Base-by-base conservation (phyloP, 2,329 filamentous ascomycete genomes). In the Sporothrix pseudoabietina region DNA sequence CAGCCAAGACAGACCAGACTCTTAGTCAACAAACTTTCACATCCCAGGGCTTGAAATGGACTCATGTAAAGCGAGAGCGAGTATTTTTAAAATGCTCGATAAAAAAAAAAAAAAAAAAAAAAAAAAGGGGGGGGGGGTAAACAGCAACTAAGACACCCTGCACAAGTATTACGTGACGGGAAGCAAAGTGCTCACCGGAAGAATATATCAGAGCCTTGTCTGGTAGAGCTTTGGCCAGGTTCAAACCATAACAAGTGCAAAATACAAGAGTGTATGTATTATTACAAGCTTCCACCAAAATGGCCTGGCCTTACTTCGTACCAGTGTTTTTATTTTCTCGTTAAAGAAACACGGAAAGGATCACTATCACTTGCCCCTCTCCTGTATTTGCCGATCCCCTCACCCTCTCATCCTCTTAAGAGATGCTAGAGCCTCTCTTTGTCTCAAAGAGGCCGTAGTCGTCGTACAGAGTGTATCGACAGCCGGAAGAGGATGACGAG, bases 351-450 rank as follows among this genome's bases (percentile, higher is more conserved):
- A 61, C 57, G 30, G 57, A 61, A n/a, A 61, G 16, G 57, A 44
- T 44, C 59, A 26, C 19, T 4, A 7, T n/a, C n/a, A 30, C 32
- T 61, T 65, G 39, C 39, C 10, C 10, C 7, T 65, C 61, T 65
- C 61, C 61, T 65, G 39, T n/a, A 22, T 65, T 49, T 44, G 61
- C 59, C 61, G 61, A 44, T 44, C 61, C n/a, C 30, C n/a, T n/a
- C 61, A 14, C 57, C 0, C n/a, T 39, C 6, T n/a, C 35, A 22
- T 32, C 12, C 19, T 63, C 19, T 26, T 41, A 3, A 12, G n/a
- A 10, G 2, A 22, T 30, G 3, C 8, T 55, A 3, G 22, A 26
- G 52, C 9, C 14, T 12, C 52, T 30, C 3, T 55, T 26, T 55
- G 4, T 35, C 35, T 35, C 22, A 14, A 55, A 22, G 22, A 55